Base-by-base conservation (phyloP, 805 yeast species). In the Kodamaea neixiangensis region DNA sequence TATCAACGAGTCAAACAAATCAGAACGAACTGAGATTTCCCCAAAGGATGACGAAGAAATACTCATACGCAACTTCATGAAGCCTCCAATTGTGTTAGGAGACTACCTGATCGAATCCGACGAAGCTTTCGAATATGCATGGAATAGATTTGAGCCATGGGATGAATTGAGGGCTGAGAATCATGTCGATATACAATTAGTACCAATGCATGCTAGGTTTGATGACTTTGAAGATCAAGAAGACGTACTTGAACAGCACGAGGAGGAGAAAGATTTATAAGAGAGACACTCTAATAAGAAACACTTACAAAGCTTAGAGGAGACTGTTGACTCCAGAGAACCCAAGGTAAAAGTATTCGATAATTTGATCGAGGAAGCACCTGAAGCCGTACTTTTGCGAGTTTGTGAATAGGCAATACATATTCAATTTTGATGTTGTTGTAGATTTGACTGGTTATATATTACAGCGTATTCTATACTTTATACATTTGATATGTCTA, bases 61-160 rank as follows among this genome's bases (percentile, higher is more conserved):
- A 6, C 13, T 17, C 3, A 37, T 37, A 2, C 21, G 11, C 21
- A 14, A 17, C 21, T 72, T 65, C 49, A 35, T 55, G 29, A 74
- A 72, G 51, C 74, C 77, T 10, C 66, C 58, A 47, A 69, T 75
- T 37, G 68, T 64, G 46, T 56, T 75, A 38, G 78, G 77, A 13
- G 63, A 60, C 46, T 68, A 71, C 51, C 54, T 54, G 29, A 55
- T 75, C 46, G 75, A 73, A 7, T 52, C 66, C 7, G 78, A 73
- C 44, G 76, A 70, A n/a, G 75, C 72, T 20, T 70, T 75, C 42
- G 76, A 74, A n/a, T 57, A 61, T 61, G 73, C 69, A 21, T 75
- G 79, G 79, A 54, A 63, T 14, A 68, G 68, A 50, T 72, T 74
- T 48, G 78, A 75, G 47, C 79, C 79, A 1, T 75, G 79, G 79